A percentile compares a stretch with the other conserved stretches of the same genome.
Conservation (phyloP, 805 yeast genomes). For the Wickerhamiella sergipiensis region DNA sequence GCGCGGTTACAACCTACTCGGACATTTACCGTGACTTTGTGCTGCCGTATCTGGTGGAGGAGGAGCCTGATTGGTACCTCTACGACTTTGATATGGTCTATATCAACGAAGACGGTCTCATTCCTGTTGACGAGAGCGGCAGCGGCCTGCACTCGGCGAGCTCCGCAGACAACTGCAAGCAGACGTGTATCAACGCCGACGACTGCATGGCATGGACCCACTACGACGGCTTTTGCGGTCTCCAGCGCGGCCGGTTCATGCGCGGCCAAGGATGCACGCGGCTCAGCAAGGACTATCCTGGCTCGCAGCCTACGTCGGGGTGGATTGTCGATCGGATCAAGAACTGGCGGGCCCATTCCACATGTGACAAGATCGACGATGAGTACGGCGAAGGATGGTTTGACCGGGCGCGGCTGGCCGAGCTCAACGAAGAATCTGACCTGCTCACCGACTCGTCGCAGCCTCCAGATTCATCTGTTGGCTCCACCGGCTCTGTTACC, state of each 20-base stretch:
- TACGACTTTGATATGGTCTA: not conserved
- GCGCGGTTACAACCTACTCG: constrained; percentile 16
- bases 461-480: not conserved
- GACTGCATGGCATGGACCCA: constrained; percentile 13
- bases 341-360: constrained; percentile 11
- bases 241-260: constrained; percentile 3
- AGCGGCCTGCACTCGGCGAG: not conserved
- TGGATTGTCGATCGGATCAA: constrained; percentile 25
- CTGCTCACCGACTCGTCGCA: not conserved
- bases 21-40: constrained; percentile 25
- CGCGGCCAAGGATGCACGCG: constrained; percentile 10
- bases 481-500: no score
- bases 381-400: constrained; percentile 16
- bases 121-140: constrained; percentile 4
- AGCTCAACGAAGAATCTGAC: constrained; percentile 3
- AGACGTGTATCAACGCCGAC: constrained; percentile 5
- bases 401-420: constrained; percentile 6
- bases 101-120: constrained; percentile 2
- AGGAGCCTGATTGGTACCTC: constrained; percentile 18
- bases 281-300: constrained; percentile 5
- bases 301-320: constrained; percentile 15
- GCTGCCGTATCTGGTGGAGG: constrained; percentile 19
- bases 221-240: constrained; percentile 7
- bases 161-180: constrained; percentile 6
- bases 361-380: constrained; percentile 11